phyloP scores from a whole-genome alignment of 257 asterid species.

The Ligustrum vulgare region DNA sequence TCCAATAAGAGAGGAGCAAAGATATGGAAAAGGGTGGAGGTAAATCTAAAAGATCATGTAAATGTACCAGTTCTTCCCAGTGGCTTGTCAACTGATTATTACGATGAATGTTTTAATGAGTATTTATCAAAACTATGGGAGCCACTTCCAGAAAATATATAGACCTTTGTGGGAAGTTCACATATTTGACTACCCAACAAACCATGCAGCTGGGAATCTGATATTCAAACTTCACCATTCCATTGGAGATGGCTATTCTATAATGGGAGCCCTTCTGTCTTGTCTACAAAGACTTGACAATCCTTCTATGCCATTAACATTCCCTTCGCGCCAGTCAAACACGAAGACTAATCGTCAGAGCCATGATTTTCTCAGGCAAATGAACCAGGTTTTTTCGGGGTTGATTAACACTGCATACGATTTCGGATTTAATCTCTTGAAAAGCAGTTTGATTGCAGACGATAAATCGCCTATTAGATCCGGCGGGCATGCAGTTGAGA shows the following conservation, averaged over 20 bases:
- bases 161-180: constrained; percentile 56
- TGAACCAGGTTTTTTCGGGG: constrained; percentile 25
- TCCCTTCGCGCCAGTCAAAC: constrained; percentile 29
- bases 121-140: constrained; percentile 39
- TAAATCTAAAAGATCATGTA: constrained; percentile 39
- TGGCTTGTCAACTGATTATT: constrained; percentile 33
- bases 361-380: background rate
- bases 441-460: constrained; percentile 36
- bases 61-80: constrained; percentile 31
- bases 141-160: constrained; percentile 26
- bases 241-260: constrained; percentile 54
- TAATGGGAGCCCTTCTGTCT: constrained; percentile 60
- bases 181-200: constrained; percentile 48
- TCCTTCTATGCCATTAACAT: constrained; percentile 41
- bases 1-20: constrained; percentile 30
- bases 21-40: constrained; percentile 54
- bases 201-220: constrained; percentile 25
- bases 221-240: constrained; percentile 58
- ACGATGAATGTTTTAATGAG: constrained; percentile 41
- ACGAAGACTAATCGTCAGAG: background rate
- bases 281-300: constrained; percentile 47
- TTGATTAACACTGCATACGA: constrained; percentile 31
- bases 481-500: constrained; percentile 38
- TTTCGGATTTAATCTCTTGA: constrained; percentile 40
- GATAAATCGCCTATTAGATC: constrained; percentile 51